Evolutionary conservation across 2,329 filamentous ascomycete genomes (phyloP).

Genomic region (Endoconidiophora laricicola): DNA sequence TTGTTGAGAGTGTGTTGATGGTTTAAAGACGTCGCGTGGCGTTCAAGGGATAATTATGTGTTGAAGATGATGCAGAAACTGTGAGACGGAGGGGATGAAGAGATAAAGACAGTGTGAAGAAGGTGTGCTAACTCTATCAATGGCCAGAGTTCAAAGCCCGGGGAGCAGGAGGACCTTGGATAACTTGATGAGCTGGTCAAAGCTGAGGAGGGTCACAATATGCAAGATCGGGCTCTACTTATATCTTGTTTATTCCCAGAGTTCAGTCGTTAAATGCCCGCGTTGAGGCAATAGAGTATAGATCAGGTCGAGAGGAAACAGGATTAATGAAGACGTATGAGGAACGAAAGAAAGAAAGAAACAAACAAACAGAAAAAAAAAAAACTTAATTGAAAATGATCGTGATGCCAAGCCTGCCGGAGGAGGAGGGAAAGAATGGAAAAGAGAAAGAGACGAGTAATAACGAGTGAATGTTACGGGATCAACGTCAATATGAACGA

Average conservation of each 20-base stretch:
- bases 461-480: background rate
- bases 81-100: background rate
- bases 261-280: background rate
- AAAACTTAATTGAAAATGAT: background rate
- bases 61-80: background rate
- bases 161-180: no score
- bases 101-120: background rate
- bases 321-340: background rate
- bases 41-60: background rate
- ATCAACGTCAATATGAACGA: background rate
- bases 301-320: background rate
- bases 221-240: background rate
- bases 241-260: background rate
- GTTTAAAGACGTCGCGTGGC: background rate
- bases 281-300: background rate
- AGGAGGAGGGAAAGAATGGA: background rate
- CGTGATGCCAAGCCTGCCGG: constrained; percentile 1
- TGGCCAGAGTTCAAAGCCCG: no score
- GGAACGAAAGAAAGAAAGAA: background rate
- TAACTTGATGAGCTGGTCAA: background rate
- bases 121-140: background rate
- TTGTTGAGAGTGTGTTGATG: background rate
- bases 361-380: background rate
- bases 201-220: background rate
- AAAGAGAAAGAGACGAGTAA: background rate